Base-by-base conservation (phyloP, 2,329 filamentous ascomycete genomes). In the Aspergillus novoparasiticus region DNA sequence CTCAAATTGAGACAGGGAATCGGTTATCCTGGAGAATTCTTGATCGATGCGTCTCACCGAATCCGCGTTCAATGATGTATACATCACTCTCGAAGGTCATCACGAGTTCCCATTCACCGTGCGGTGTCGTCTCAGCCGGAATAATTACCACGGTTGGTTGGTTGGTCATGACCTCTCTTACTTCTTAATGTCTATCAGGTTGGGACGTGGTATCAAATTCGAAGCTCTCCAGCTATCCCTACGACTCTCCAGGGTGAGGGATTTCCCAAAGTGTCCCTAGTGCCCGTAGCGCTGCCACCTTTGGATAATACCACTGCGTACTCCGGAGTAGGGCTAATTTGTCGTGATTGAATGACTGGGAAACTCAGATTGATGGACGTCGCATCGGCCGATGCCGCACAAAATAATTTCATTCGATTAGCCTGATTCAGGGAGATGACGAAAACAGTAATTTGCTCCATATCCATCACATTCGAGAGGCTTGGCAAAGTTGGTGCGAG, bases 401-500 rank as follows among this genome's bases (percentile, higher is more conserved):
- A 50, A 19, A 50, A 28, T 8, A 39, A 45, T 21, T 50, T 19
- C 23, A 16, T 50, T 51, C 9, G 48, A 51, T 32, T 51, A 32
- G 48, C 28, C 53, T 57, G 34, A 45, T 46, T 60, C 51, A 56
- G 34, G 46, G 21, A 11, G 36, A 23, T 34, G 30, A 53, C 57
- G 19, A 41, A 59, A 48, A 26, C 8, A 56, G 61, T 41, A 62
- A 59, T 62, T 58, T 55, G 32, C 56, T 57, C 57, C 57, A 41
- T 58, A 62, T 62, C 41, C 61, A 62, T 62, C 61, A 59, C 43
- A 62, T 51, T 48, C 14, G 34, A 48, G 57, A 39, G 45, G n/a
- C 57, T 58, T 58, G 57, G 57, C 57, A 58, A 57, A 36, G 41
- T 45, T 54, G 45, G 45, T 30, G 46, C 14, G 45, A 48, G 45